A percentile compares a stretch with the other conserved stretches of the same genome.
These are phyloP conservation scores for Phialophora chinensis DNA, from an alignment of 2,329 filamentous ascomycete species.

Conservation along the genomic window DNA sequence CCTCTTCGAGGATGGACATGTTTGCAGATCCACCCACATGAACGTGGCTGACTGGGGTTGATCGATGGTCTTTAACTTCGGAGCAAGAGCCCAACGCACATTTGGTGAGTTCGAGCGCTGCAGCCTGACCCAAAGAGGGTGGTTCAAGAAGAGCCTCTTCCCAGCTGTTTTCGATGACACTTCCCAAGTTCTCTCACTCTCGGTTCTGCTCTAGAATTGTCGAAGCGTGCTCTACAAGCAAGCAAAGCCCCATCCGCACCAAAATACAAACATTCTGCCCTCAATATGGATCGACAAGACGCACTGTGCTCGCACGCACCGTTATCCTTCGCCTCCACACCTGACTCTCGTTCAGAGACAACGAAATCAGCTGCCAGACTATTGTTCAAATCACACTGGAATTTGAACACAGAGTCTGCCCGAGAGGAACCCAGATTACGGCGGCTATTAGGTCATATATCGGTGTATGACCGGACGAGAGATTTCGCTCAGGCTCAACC, in stretches of 20 bases:
- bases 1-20: not conserved
- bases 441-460: constrained; percentile 33
- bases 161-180: not conserved
- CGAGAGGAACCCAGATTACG: constrained; percentile 31
- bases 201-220: not conserved
- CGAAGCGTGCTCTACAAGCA: constrained; percentile 1
- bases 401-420: constrained; percentile 29
- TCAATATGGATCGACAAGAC: constrained; percentile 14
- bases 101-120: constrained; percentile 14
- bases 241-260: not conserved
- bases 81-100: not conserved
- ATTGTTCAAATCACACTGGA: constrained; percentile 32
- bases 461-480: constrained; percentile 30
- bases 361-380: constrained; percentile 26
- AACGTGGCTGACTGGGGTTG: constrained; percentile 33
- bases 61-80: constrained; percentile 24
- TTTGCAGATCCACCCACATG: constrained; percentile 14
- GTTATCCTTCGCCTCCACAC: constrained; percentile 21
- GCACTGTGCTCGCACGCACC: constrained; percentile 30
- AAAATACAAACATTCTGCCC: not conserved
- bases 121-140: constrained; percentile 11
- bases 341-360: constrained; percentile 7
- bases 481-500: not conserved
- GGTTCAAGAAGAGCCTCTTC: constrained; percentile 25
- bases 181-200: constrained; percentile 7